phyloP scores from a whole-genome alignment of 495 filamentous ascomycete genomes.

The Penicillium cataractarum region DNA sequence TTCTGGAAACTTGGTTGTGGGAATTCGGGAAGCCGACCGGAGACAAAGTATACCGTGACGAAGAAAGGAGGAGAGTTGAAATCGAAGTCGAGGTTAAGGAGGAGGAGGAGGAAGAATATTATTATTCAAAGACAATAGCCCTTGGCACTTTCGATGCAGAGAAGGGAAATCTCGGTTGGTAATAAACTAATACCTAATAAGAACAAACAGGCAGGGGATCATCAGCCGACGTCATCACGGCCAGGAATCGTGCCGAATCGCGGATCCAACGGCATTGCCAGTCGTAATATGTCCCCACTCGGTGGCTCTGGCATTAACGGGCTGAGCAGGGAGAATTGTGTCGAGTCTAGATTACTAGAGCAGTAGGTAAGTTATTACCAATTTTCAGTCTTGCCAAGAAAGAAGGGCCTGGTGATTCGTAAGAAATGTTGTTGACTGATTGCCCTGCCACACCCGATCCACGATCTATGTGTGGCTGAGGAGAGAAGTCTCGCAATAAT shows the following conservation, averaged over 20 bases:
- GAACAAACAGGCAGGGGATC: background rate
- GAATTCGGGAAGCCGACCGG: background rate
- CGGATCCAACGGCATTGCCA: background rate
- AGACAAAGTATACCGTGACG: no score
- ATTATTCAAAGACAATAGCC: background rate
- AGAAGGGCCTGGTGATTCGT: no score
- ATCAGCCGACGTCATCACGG: slow-evolving; percentile 4
- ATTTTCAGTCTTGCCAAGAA: no score
- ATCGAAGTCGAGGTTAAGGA: no score
- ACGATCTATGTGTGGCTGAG: background rate
- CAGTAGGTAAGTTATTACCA: no score
- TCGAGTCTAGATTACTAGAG: no score
- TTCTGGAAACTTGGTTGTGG: background rate
- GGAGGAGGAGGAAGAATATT: no score
- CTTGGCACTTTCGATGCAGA: background rate
- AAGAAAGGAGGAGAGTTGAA: no score
- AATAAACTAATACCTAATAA: no score
- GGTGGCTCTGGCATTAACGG: no score
- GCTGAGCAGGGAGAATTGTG: no score
- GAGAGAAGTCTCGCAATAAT: background rate
- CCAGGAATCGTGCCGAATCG: background rate
- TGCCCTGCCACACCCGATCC: slow-evolving; percentile 10
- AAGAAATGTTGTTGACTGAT: slow-evolving; percentile 8
- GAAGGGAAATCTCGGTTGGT: background rate
- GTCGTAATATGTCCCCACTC: no score